Evolutionary conservation across 495 filamentous ascomycete species (phyloP), one percentile per base, ranked within the genome.

Genomic region (Hyaloscypha bicolor): DNA sequence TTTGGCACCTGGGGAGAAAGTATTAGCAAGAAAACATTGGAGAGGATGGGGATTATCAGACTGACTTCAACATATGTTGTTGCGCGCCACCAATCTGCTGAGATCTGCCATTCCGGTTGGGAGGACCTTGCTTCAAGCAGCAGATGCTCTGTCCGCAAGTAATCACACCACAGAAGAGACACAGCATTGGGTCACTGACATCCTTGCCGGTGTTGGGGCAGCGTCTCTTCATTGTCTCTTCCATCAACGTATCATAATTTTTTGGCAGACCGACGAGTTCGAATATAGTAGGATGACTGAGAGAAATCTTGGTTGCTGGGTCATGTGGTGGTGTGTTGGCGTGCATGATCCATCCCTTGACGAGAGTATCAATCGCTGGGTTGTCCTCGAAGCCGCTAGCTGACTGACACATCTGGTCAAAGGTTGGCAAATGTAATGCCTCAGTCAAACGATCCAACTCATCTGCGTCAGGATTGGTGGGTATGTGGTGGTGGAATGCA

Each of bases 81-180:
- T 93, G 92, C 69, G 91, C 94, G 19, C 95, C 96, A 59, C 96
- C 95, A 66, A 90, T 81, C 66, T 86, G 60, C 39, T 60, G 37
- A 9, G 55, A 33, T 45, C 62, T 58, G 22, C 69, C 60, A 37
- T 48, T 58, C 39, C 62, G 52, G 56, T 72, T 73, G 4, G 63
- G 62, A 5, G 63, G 62, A 59, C 87, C 84, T 67, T 87, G 81
- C 68, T 86, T 88, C 74, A 88, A 85, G 76, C 95, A 99, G 78
- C 95, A 99, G 32, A 93, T 88, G 31, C 90, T 91, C 79, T 99
- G 95, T 21, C 91, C 91, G 79, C 95, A 99, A 76, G 97, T 94
- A 37, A 99, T 90, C 9, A 94, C 94, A 6, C 94, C 95, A 72
- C 95, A 99, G 80, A 97, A 95, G 16, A 99, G 84, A 73, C 95